These are phyloP conservation scores for Globisporangium sylvaticum DNA, from an alignment of 352 stramenopile species.

Conservation along the genomic window DNA sequence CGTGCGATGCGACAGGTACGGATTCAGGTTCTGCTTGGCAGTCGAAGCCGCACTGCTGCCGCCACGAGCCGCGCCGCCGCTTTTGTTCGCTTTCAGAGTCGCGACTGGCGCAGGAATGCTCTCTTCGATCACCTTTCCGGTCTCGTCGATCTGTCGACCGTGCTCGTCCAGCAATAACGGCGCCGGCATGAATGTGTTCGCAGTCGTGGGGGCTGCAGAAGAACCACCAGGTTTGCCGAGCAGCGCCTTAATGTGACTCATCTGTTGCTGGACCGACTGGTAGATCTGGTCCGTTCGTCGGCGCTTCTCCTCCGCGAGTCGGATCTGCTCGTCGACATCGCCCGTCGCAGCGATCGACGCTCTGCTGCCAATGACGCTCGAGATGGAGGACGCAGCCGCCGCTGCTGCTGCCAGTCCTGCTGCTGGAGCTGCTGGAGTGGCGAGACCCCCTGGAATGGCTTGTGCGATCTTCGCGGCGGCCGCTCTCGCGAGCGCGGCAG, in stretches of 20 bases:
- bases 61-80: not conserved
- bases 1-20: constrained; percentile 72
- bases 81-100: constrained; percentile 58
- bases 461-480: constrained; percentile 74
- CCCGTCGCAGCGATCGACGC: not conserved
- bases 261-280: constrained; percentile 84
- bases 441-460: constrained; percentile 33
- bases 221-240: constrained; percentile 38
- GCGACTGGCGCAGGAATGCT: constrained; percentile 34
- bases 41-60: not conserved
- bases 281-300: constrained; percentile 71
- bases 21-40: constrained; percentile 48
- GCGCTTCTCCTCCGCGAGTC: constrained; percentile 51
- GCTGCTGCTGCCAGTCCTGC: constrained; percentile 1
- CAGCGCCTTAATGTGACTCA: constrained; percentile 71
- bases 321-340: constrained; percentile 34
- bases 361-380: not conserved
- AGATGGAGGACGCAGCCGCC: not conserved
- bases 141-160: constrained; percentile 70
- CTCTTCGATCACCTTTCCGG: constrained; percentile 65
- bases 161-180: constrained; percentile 76
- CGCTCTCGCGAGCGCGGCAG: constrained; percentile 59
- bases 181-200: constrained; percentile 62
- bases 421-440: constrained; percentile 1
- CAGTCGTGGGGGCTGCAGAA: not conserved